A percentile compares a stretch with the other conserved stretches of the same genome.
These are phyloP conservation scores for Solanum arcanum DNA, from an alignment of 257 asterid species.

Conservation along the genomic window DNA sequence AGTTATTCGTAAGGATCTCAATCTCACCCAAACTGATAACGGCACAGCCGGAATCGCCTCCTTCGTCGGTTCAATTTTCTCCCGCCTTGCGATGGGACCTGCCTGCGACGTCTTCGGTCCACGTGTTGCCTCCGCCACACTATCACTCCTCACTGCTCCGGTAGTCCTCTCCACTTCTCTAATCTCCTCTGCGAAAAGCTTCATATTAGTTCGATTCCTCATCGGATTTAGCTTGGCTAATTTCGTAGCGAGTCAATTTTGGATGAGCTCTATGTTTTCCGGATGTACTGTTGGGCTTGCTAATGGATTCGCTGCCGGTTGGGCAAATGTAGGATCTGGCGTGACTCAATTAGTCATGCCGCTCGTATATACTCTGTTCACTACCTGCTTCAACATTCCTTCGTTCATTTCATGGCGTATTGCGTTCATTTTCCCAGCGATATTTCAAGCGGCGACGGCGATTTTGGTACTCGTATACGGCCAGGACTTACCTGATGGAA, in stretches of 20 bases:
- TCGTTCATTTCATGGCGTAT: conserved; percentile 38
- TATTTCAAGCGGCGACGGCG: conserved; percentile 24
- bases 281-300: conserved; percentile 35
- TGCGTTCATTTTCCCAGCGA: conserved; percentile 31
- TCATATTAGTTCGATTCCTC: conserved; percentile 27
- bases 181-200: conserved; percentile 14
- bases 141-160: conserved; percentile 46
- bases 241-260: conserved; percentile 48
- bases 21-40: conserved; percentile 24
- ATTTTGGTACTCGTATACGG: conserved; percentile 30
- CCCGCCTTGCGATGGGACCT: conserved; percentile 42
- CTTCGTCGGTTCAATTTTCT: conserved; percentile 29
- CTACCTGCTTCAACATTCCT: background rate
- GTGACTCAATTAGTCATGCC: conserved; percentile 49
- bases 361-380: conserved; percentile 11
- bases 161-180: conserved; percentile 18
- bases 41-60: conserved; percentile 33
- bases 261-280: conserved; percentile 71
- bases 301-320: conserved; percentile 54
- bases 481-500: conserved; percentile 43
- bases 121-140: conserved; percentile 30
- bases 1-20: conserved; percentile 35
- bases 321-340: conserved; percentile 58
- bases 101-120: conserved; percentile 48
- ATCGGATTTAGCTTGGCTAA: conserved; percentile 45